Percentiles rank a stretch among this genome's conserved stretches.
Conservation (phyloP, 2,329 filamentous ascomycete genomes). For the Parafenestella ontariensis region DNA sequence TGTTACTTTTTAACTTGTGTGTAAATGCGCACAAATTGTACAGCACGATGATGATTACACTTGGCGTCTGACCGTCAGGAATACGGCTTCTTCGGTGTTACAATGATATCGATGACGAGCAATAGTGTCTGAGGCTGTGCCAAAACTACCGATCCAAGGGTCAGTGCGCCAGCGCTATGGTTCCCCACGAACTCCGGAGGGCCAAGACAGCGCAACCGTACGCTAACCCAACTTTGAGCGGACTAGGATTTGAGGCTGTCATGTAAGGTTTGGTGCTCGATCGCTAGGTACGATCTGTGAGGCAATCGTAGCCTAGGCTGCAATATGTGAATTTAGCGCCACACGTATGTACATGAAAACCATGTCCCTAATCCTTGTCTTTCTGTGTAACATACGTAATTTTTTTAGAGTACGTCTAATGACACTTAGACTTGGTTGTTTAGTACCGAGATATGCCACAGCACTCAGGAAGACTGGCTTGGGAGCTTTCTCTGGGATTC, state of each 20-base stretch:
- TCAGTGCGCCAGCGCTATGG: slow-evolving; percentile 28
- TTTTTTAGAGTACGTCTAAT: slow-evolving; percentile 11
- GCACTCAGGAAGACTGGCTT: slow-evolving; percentile 1
- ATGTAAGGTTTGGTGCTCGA: slow-evolving; percentile 8
- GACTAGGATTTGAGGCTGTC: slow-evolving; percentile 13
- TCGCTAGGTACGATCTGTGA: slow-evolving; percentile 1
- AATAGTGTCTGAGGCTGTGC: slow-evolving; percentile 2
- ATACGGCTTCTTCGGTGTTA: slow-evolving; percentile 11
- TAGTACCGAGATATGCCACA: background rate
- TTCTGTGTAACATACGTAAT: slow-evolving; percentile 10
- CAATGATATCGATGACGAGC: slow-evolving; percentile 21
- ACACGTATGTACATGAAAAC: slow-evolving; percentile 11
- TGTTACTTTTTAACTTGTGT: slow-evolving; percentile 7
- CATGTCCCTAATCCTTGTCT: background rate
- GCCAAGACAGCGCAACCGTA: slow-evolving; percentile 24
- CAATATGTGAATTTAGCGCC: background rate
- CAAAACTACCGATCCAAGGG: slow-evolving; percentile 15
- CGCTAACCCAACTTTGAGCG: slow-evolving; percentile 11
- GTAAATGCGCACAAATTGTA: slow-evolving; percentile 1
- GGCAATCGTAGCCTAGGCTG: slow-evolving; percentile 1
- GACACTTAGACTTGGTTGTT: slow-evolving; percentile 13
- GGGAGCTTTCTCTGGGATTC: background rate
- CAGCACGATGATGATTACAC: slow-evolving; percentile 21
- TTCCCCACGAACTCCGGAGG: slow-evolving; percentile 41
- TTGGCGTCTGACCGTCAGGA: slow-evolving; percentile 16